A percentile compares a stretch with the other conserved stretches of the same genome.
Evolutionary conservation across 1,284 basidiomycete genomes (phyloP).

Genomic region (Trichosporon sp.): DNA sequence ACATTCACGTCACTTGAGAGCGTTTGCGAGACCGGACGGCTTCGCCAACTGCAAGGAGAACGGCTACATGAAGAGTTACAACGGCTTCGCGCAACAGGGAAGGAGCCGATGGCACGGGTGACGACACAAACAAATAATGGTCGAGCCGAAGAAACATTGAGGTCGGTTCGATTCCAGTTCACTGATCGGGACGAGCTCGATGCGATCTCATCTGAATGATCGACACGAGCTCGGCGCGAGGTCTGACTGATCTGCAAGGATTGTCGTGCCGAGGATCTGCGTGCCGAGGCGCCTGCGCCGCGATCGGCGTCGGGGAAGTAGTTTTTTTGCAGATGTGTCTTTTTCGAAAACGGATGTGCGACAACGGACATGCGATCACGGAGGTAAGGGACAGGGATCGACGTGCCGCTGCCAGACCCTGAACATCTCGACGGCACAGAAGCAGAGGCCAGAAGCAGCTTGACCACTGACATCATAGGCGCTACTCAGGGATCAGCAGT

Average conservation of each 20-base stretch:
- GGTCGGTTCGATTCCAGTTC: neutral
- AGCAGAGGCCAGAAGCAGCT: neutral
- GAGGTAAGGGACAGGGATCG: neutral
- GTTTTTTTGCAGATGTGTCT: neutral
- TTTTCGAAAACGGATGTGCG: neutral
- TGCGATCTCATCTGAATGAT: neutral
- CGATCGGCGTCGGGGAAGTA: neutral
- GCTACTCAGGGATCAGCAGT: neutral
- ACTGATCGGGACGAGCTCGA: neutral
- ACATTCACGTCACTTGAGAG: too few species aligned
- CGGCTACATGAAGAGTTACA: too few species aligned
- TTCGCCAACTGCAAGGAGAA: too few species aligned
- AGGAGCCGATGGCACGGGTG: too few species aligned
- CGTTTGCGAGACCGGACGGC: too few species aligned
- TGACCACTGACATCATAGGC: neutral
- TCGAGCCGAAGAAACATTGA: neutral
- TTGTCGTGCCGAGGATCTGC: neutral
- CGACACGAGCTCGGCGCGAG: neutral
- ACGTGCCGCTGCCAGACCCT: neutral
- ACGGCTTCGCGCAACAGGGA: too few species aligned
- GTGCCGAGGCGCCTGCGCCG: neutral
- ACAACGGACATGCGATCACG: neutral
- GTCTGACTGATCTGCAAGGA: neutral
- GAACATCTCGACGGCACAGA: neutral
- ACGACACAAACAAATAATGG: neutral